A percentile compares a stretch with the other conserved stretches of the same genome.
Conservation (phyloP, 495 filamentous ascomycete species). For the Daldinia childiae region DNA sequence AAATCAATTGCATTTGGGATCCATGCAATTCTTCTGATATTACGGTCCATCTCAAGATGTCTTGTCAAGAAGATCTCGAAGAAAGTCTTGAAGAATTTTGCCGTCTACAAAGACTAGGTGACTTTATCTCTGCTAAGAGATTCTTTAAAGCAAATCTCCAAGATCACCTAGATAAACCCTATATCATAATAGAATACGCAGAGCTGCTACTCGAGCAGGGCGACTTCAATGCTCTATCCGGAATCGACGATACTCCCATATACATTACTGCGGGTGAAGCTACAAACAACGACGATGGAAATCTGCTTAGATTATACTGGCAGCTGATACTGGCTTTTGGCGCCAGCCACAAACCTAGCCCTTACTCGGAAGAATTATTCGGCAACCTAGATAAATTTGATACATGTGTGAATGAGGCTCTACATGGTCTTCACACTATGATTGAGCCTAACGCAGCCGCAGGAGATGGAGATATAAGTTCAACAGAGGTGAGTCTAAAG, state of each 20-base stretch:
- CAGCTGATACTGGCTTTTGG: no score
- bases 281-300: not conserved
- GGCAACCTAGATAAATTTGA: no score
- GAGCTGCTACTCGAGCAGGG: not conserved
- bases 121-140: not conserved
- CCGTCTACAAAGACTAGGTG: not conserved
- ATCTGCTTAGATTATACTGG: not conserved
- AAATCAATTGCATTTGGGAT: not conserved
- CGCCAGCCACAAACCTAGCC: no score
- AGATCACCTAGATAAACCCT: not conserved
- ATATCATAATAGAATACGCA: not conserved
- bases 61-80: not conserved
- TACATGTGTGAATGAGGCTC: no score
- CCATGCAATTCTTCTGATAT: not conserved
- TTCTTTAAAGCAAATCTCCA: not conserved
- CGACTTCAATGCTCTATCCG: not conserved
- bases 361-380: no score
- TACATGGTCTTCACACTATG: no score
- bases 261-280: no score
- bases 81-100: not conserved
- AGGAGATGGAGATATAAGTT: no score
- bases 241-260: no score
- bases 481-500: no score
- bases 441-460: no score
- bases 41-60: not conserved